phyloP scores from a whole-genome alignment of 345 rosid genomes.

The thale cress (Arabidopsis thaliana) region DNA sequence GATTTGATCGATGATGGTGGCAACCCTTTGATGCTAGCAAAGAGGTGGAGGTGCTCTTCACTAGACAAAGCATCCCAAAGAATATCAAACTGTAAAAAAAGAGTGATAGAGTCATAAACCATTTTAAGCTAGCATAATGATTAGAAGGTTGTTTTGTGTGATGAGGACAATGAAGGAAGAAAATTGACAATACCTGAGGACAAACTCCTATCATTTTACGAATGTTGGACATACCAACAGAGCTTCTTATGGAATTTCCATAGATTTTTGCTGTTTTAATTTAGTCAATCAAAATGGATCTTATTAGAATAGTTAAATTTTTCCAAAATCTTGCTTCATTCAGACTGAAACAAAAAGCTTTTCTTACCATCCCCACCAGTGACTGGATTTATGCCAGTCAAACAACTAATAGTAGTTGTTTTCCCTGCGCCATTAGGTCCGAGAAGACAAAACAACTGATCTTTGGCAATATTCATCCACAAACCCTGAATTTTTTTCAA shows the following conservation, averaged over 20 bases:
- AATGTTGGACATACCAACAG: constrained; percentile 87
- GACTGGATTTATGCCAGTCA: constrained; percentile 83
- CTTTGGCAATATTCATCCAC: constrained; percentile 82
- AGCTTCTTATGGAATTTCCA: constrained; percentile 73
- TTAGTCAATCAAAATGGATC: constrained; percentile 19
- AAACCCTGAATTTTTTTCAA: constrained; percentile 56
- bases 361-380: constrained; percentile 80
- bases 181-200: constrained; percentile 70
- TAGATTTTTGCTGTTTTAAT: constrained; percentile 66
- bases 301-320: constrained; percentile 2
- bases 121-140: constrained; percentile 6
- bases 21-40: constrained; percentile 85
- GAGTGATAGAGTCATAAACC: constrained; percentile 13
- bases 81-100: constrained; percentile 69
- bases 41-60: constrained; percentile 82
- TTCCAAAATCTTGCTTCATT: background rate
- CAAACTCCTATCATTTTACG: constrained; percentile 84
- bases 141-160: background rate
- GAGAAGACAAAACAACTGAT: constrained; percentile 91
- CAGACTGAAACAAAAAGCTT: background rate
- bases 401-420: constrained; percentile 81
- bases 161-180: constrained; percentile 10
- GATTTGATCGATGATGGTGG: constrained; percentile 62
- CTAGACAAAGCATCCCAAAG: constrained; percentile 92
- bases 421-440: constrained; percentile 99